Conservation (phyloP, 177 flowering plant genomes). For the Vitis hybrid region DNA sequence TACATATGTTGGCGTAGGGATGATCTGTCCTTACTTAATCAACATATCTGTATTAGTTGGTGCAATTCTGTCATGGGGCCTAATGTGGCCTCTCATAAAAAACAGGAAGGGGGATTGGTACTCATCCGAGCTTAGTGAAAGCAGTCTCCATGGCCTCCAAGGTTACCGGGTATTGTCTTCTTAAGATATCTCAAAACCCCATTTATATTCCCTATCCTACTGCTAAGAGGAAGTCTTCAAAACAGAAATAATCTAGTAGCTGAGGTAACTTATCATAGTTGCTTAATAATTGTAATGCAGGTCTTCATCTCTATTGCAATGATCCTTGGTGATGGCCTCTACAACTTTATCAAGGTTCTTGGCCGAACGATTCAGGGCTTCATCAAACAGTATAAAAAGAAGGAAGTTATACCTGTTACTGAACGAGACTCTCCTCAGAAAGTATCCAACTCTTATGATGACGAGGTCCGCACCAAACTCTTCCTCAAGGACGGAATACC, state of each 20-base stretch:
- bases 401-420: background rate
- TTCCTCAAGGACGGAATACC: conserved; percentile 18
- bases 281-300: background rate
- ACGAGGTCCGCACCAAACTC: conserved; percentile 6
- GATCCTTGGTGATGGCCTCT: conserved; percentile 22
- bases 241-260: too few relatives aligned
- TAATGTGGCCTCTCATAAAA: conserved; percentile 26
- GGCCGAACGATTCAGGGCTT: background rate
- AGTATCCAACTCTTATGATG: conserved; percentile 5
- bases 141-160: conserved; percentile 19
- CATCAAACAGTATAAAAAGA: background rate
- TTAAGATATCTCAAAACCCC: too few relatives aligned
- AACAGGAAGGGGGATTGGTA: conserved; percentile 19
- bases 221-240: too few relatives aligned
- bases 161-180: conserved; percentile 16
- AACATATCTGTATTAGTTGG: conserved; percentile 18
- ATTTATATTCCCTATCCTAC: background rate
- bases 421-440: conserved; percentile 5
- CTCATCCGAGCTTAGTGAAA: background rate
- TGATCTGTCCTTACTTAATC: conserved; percentile 17
- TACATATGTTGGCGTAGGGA: conserved; percentile 23
- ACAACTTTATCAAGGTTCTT: conserved; percentile 14
- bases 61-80: conserved; percentile 20
- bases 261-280: too few relatives aligned
- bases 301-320: conserved; percentile 15